These are phyloP conservation scores for Lecanicillium sp. DNA, from an alignment of 2,329 filamentous ascomycete species.

Conservation along the genomic window DNA sequence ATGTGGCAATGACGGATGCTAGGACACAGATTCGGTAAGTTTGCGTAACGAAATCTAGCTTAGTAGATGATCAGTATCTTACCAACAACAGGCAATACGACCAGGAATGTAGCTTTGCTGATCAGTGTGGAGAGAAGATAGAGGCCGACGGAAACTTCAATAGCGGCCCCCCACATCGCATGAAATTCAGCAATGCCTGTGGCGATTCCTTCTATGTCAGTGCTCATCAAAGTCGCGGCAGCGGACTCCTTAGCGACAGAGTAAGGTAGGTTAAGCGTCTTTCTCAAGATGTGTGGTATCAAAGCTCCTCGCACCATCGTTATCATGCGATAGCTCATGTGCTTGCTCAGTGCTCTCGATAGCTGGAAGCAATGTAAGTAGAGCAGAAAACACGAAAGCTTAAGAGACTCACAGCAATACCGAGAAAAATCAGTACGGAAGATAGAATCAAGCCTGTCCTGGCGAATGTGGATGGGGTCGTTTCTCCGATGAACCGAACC, in stretches of 20 bases:
- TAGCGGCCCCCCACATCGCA: neutral
- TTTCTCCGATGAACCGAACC: no score
- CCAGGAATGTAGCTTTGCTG: slow-evolving; percentile 1
- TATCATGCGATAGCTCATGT: slow-evolving; percentile 16
- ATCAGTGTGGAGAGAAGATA: slow-evolving; percentile 2
- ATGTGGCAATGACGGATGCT: no score
- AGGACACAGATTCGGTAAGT: no score
- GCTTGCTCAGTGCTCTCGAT: neutral
- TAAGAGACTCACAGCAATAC: neutral
- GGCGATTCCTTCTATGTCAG: slow-evolving; percentile 2
- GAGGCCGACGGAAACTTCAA: neutral
- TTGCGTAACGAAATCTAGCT: no score
- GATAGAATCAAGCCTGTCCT: no score
- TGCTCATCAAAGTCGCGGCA: slow-evolving; percentile 6
- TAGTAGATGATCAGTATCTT: neutral
- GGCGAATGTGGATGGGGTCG: no score
- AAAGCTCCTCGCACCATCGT: slow-evolving; percentile 23
- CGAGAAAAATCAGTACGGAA: neutral
- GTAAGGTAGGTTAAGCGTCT: slow-evolving; percentile 26
- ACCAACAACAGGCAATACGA: neutral
- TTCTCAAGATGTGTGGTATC: slow-evolving; percentile 38
- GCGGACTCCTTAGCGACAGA: slow-evolving; percentile 18
- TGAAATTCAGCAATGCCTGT: neutral
- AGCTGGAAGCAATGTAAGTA: no score
- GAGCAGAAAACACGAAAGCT: no score